A percentile compares a stretch with the other conserved stretches of the same genome.
Conservation (phyloP, 148 eudicot species). For the Dianthus caryophyllus region DNA sequence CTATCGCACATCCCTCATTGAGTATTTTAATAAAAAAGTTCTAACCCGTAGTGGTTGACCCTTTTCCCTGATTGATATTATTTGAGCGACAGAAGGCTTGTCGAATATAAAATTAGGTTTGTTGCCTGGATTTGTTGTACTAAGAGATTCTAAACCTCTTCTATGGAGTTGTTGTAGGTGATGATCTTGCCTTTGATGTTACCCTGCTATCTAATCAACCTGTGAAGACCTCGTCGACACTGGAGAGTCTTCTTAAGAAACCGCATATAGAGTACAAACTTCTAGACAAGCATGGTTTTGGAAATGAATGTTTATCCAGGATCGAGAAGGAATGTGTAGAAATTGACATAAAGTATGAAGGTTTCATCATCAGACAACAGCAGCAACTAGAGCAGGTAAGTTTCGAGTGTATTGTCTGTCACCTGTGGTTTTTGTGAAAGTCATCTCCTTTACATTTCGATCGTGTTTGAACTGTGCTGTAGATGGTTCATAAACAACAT, state of each 20-base stretch:
- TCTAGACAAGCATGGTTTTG: constrained; percentile 90
- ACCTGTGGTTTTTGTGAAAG: neutral
- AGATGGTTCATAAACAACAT: constrained; percentile 95
- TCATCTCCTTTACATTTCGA: constrained; percentile 4
- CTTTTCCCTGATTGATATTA: neutral
- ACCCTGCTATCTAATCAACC: constrained; percentile 66
- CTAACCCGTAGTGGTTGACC: neutral
- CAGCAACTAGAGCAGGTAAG: constrained; percentile 81
- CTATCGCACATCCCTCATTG: too few relatives aligned
- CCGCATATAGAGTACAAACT: constrained; percentile 80
- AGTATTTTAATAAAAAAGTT: neutral
- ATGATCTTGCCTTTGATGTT: constrained; percentile 70
- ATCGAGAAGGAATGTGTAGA: constrained; percentile 91
- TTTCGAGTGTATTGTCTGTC: neutral
- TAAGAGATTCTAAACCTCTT: neutral
- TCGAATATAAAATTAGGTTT: neutral
- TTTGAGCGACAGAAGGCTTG: neutral
- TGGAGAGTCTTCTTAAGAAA: constrained; percentile 87
- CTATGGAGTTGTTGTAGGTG: constrained; percentile 44
- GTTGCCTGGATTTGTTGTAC: neutral
- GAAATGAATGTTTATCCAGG: constrained; percentile 54
- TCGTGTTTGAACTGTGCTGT: constrained; percentile 14
- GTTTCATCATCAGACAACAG: constrained; percentile 84
- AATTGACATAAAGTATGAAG: constrained; percentile 94
- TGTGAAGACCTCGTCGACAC: constrained; percentile 61